Evolutionary conservation across 768 basidiomycete genomes (phyloP).

Genomic region (Leccinum truebloodii): DNA sequence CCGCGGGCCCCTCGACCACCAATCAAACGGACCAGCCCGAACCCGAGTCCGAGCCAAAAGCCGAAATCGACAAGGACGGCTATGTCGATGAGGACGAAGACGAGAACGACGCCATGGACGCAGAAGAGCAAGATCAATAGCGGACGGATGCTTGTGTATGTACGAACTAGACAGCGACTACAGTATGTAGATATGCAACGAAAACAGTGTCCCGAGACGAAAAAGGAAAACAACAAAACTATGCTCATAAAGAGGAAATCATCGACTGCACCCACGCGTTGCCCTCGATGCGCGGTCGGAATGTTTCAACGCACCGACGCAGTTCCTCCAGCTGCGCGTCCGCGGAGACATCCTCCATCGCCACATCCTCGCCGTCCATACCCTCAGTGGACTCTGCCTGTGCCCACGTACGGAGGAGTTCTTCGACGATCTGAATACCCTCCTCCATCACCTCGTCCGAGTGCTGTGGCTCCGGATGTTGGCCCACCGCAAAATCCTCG

Average conservation of each 20-base stretch:
- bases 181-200: constrained; percentile 2
- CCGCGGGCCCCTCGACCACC: not conserved
- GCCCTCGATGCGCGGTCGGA: constrained; percentile 66
- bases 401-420: constrained; percentile 73
- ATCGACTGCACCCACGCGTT: constrained; percentile 79
- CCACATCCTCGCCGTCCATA: constrained; percentile 45
- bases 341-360: constrained; percentile 47
- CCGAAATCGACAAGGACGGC: not conserved
- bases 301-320: constrained; percentile 61
- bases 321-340: constrained; percentile 47
- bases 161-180: constrained; percentile 15
- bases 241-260: constrained; percentile 41
- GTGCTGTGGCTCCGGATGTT: constrained; percentile 44
- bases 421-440: constrained; percentile 79
- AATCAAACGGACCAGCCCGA: not conserved
- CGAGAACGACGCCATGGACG: constrained; percentile 13
- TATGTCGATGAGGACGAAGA: constrained; percentile 9
- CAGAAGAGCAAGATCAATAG: constrained; percentile 15
- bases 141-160: constrained; percentile 5
- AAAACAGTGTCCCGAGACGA: not conserved
- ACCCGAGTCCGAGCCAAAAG: not conserved
- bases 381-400: constrained; percentile 40
- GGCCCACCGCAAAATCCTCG: constrained; percentile 70
- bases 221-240: not conserved
- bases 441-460: constrained; percentile 66